Percentiles rank a stretch among this genome's conserved stretches.
phyloP scores from a whole-genome alignment of 2,329 filamentous ascomycete genomes.

The Aureobasidium sp. region DNA sequence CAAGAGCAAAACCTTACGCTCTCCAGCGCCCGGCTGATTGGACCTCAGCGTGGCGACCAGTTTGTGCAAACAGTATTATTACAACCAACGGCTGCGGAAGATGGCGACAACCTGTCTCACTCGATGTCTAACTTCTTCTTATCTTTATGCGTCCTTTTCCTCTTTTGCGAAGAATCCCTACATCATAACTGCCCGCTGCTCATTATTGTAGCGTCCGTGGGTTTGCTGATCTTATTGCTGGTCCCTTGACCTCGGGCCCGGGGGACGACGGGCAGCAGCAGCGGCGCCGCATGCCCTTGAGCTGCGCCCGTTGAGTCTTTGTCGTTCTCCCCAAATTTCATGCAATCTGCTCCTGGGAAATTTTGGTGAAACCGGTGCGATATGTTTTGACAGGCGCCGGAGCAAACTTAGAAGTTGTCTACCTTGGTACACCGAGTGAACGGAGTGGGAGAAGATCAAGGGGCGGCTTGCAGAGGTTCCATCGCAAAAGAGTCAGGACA shows the following conservation, averaged over 20 bases:
- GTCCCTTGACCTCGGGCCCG: not conserved
- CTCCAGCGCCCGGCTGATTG: not conserved
- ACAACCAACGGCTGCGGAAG: constrained; percentile 5
- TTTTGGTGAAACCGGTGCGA: not conserved
- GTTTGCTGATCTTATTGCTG: not conserved
- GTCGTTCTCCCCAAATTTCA: not conserved
- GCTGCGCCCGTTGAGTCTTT: not conserved
- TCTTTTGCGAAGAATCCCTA: not conserved
- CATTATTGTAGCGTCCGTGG: not conserved
- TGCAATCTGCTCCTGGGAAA: not conserved
- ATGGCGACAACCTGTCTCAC: constrained; percentile 8
- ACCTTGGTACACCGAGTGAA: constrained; percentile 3
- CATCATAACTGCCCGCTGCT: not conserved
- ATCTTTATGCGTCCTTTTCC: not conserved
- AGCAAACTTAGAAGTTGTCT: not conserved
- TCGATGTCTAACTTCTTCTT: constrained; percentile 3
- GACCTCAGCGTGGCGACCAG: constrained; percentile 3
- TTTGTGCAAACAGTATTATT: constrained; percentile 5
- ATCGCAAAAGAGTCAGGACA: not conserved
- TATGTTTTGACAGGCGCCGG: constrained; percentile 5
- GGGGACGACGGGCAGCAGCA: not conserved
- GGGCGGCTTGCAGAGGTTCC: not conserved
- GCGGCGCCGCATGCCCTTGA: not conserved
- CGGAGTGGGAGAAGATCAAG: not conserved
- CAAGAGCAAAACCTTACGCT: not conserved